A percentile compares a stretch with the other conserved stretches of the same genome.
Conservation (phyloP, 257 asterid genomes). For the Capsicum baccatum region DNA sequence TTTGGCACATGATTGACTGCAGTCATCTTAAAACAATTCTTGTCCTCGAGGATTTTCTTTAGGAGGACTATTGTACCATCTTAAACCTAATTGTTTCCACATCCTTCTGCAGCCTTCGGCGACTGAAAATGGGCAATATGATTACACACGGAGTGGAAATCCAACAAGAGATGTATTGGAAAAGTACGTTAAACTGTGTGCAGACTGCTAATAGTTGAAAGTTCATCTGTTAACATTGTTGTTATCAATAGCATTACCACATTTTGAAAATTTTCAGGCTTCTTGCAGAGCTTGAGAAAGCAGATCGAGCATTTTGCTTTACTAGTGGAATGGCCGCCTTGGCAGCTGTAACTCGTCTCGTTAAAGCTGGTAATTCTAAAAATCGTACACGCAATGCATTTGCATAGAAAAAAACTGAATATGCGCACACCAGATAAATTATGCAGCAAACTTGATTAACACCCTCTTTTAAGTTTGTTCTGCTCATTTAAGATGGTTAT, state of each 20-base stretch:
- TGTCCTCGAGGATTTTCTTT: background rate
- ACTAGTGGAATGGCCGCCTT: conserved; percentile 99
- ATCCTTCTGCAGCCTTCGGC: conserved; percentile 82
- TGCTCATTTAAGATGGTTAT: conserved; percentile 29
- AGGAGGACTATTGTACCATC: background rate
- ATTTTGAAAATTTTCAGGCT: conserved; percentile 56
- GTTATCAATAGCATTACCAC: conserved; percentile 16
- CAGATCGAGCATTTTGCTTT: conserved; percentile 89
- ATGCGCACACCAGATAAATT: background rate
- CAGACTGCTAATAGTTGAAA: conserved; percentile 29
- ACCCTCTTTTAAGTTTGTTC: conserved; percentile 23
- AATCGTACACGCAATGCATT: background rate
- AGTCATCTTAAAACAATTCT: background rate
- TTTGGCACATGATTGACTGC: background rate
- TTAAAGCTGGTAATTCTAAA: conserved; percentile 60
- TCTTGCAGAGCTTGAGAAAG: conserved; percentile 89
- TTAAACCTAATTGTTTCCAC: background rate
- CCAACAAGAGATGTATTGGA: conserved; percentile 92
- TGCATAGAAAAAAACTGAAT: background rate
- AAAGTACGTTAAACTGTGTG: conserved; percentile 53
- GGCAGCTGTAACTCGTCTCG: conserved; percentile 85
- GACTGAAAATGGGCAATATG: conserved; percentile 72
- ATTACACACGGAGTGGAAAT: conserved; percentile 96
- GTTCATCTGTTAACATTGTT: background rate
- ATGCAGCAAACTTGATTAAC: background rate